A percentile compares a stretch with the other conserved stretches of the same genome.
Evolutionary conservation across 805 yeast species (phyloP).

Genomic region (Clavispora fructus): DNA sequence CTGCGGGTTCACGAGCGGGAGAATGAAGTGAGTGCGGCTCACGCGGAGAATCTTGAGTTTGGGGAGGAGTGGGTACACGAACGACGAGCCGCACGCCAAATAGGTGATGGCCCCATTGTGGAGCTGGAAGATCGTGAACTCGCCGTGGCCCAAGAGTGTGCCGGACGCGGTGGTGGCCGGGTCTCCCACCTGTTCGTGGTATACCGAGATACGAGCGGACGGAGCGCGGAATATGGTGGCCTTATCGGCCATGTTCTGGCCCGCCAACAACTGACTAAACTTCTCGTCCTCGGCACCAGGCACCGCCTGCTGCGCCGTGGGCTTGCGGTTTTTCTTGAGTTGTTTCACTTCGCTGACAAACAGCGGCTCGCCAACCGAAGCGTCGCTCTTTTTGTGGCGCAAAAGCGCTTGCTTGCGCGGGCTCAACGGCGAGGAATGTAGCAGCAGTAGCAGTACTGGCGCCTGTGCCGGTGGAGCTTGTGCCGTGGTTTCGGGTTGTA

Average conservation of each 20-base stretch:
- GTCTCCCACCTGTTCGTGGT: slow-evolving; percentile 26
- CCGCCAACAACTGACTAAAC: slow-evolving; percentile 9
- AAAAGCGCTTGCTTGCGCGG: slow-evolving; percentile 36
- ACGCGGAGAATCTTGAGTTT: slow-evolving; percentile 53
- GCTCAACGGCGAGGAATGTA: slow-evolving; percentile 13
- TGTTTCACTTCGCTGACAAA: slow-evolving; percentile 26
- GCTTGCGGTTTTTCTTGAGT: slow-evolving; percentile 14
- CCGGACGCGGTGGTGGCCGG: slow-evolving; percentile 26
- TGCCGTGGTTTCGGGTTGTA: too few species aligned
- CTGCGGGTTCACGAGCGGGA: slow-evolving; percentile 69
- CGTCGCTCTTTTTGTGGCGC: slow-evolving; percentile 32
- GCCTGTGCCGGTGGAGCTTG: too few species aligned
- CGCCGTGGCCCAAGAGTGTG: slow-evolving; percentile 55
- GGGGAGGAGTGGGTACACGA: slow-evolving; percentile 72
- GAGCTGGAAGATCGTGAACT: slow-evolving; percentile 53
- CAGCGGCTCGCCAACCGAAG: slow-evolving; percentile 13
- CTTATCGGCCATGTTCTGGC: slow-evolving; percentile 30
- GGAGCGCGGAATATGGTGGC: slow-evolving; percentile 29
- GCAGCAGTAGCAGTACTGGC: too few species aligned
- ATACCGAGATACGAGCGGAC: slow-evolving; percentile 31
- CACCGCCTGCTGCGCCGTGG: not conserved
- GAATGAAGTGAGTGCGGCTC: slow-evolving; percentile 43
- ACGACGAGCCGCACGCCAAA: slow-evolving; percentile 57
- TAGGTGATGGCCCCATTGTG: slow-evolving; percentile 55
- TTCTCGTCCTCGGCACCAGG: slow-evolving; percentile 6